phyloP scores from a whole-genome alignment of 768 basidiomycete genomes.

The Psilocybe sp. region DNA sequence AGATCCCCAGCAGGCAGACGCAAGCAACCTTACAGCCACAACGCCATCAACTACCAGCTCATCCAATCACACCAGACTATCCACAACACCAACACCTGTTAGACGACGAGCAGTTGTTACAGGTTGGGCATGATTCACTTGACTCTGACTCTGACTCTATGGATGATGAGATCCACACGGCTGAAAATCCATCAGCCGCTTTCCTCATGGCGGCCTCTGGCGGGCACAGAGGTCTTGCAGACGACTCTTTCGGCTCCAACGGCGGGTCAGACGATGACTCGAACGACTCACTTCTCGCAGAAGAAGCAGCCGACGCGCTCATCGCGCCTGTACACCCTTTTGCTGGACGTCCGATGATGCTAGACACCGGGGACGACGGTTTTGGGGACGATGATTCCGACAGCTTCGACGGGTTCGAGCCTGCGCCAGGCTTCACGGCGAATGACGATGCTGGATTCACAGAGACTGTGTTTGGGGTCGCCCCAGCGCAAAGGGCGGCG shows the following conservation, averaged over 20 bases:
- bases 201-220: slow-evolving; percentile 62
- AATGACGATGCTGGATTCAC: slow-evolving; percentile 35
- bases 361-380: slow-evolving; percentile 45
- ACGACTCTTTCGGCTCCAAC: slow-evolving; percentile 50
- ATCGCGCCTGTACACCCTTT: slow-evolving; percentile 60
- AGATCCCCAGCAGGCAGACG: not conserved
- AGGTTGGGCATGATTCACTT: slow-evolving; percentile 12
- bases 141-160: slow-evolving; percentile 63
- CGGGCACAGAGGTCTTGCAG: slow-evolving; percentile 31
- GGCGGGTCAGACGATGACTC: slow-evolving; percentile 57
- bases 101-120: slow-evolving; percentile 15
- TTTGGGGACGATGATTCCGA: slow-evolving; percentile 48
- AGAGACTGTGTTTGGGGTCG: slow-evolving; percentile 73
- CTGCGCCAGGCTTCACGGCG: slow-evolving; percentile 13
- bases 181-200: slow-evolving; percentile 65
- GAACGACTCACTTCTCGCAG: slow-evolving; percentile 52
- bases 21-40: not conserved
- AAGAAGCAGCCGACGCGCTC: slow-evolving; percentile 40
- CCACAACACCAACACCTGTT: slow-evolving; percentile 2
- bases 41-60: not conserved
- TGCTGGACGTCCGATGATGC: slow-evolving; percentile 26
- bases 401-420: slow-evolving; percentile 45
- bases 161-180: slow-evolving; percentile 49
- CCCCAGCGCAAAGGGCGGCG: slow-evolving; percentile 46
- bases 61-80: not conserved